Evolutionary conservation across 164 flowering plant species (phyloP), one percentile per base, ranked within the genome.

Genomic region (Umbellularia californica): DNA sequence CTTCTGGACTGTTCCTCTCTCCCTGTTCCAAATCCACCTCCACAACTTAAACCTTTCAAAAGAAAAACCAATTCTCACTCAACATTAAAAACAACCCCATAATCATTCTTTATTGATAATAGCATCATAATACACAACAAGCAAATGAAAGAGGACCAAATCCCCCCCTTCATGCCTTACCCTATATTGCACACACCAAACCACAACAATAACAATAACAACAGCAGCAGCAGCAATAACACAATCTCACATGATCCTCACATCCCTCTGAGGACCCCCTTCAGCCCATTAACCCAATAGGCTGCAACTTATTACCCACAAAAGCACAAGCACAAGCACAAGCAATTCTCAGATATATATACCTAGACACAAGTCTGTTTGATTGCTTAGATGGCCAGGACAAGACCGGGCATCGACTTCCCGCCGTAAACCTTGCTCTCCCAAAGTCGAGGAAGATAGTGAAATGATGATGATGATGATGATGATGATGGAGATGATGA

Each of bases 331-430:
- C 30, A 28, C 10, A 35, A 35, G 47, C 47, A 41, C 11, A 41
- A 6, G 10, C 47, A 41, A 41, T 41, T 41, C 47, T 41, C 47
- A 41, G 47, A 41, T 41, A 41, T 41, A 35, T 35, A 41, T 23
- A 22, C 15, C 30, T 14, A 11, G 17, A 24, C 12, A 12, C 28
- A 23, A n/a, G 33, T 25, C 24, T 64, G 67, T n/a, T 64, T 23
- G 58, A 25, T 50, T 17, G 23, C 10, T 33, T 73, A 81, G 52
- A 81, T 78, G 7, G 83, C 83, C 35, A 81, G 72, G 30, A 81
- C 83, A 11, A 81, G 78, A 28, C 80, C 80, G 1, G 83, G 83
- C 76, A 81, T 70, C 52, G 83, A 81, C 22, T 76, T 76, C 12
- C 60, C 50, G 11, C 30, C 69, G 3, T 74, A 65, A n/a, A 62